Base-by-base conservation (phyloP, 441 rosid species). In the Populus tomentosa region DNA sequence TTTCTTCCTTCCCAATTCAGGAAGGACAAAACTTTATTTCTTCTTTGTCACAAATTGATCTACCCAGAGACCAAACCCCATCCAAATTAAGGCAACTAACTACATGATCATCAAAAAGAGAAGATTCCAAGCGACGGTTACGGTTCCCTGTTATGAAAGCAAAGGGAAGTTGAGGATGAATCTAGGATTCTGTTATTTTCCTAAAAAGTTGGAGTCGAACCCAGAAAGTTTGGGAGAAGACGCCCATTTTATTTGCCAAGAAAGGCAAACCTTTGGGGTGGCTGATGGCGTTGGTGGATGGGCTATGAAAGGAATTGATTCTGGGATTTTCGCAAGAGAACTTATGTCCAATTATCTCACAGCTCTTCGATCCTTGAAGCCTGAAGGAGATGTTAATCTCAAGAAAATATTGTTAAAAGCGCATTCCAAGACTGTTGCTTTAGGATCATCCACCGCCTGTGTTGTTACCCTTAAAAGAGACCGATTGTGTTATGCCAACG, bases 271-370 rank as follows among this genome's bases (percentile, higher is more conserved):
- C n/a, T n/a, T n/a, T n/a, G n/a, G n/a, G n/a, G n/a, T n/a, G 69
- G 77, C 80, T 6, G 77, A 83, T 30, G 84, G 86, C 4, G 80
- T 81, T 10, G 77, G 86, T 1, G 69, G 80, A 2, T 81, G 84
- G 82, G 63, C 72, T 1, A 0, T 6, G 4, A 0, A 9, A 9
- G 83, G 71, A 5, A 38, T 78, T 4, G 77, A 72, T 40, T 69
- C 78, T 1, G 82, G 75, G 23, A 2, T 11, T 16, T 72, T 72
- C n/a, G 72, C 85, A 8, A 72, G 76, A 28, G 62, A 67, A 16
- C 80, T 82, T 36, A 77, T 79, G 82, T 3, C 1, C 0, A 70
- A 71, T 28, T 73, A 70, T 28, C 14, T 62, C 5, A 3, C 14
- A 7, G 78, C 78, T 0, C 36, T 79, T 5, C 16, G 3, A 33